phyloP scores from a whole-genome alignment of 73 alveolate species.

The Paraurostyla sp. region DNA sequence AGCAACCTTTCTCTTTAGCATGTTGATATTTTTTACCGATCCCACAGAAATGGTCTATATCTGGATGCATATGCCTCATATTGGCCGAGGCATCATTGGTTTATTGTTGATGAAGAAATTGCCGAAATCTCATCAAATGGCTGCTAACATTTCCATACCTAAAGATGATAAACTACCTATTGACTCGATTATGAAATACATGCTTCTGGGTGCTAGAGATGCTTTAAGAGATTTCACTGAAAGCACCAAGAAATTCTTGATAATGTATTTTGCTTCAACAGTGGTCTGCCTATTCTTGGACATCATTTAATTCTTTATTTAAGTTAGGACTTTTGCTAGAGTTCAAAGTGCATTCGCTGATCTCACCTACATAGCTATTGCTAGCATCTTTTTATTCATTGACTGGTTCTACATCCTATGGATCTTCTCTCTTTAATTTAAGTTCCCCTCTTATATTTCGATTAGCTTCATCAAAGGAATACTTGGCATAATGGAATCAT shows the following conservation, averaged over 20 bases:
- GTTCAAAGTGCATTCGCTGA: conserved; percentile 47
- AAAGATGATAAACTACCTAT: conserved; percentile 34
- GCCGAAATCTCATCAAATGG: conserved; percentile 53
- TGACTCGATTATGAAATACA: background rate
- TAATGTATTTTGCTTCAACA: background rate
- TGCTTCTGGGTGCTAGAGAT: conserved; percentile 45
- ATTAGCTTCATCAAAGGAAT: background rate
- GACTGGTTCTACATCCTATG: conserved; percentile 56
- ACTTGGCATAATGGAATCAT: conserved; percentile 31
- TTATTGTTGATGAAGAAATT: background rate
- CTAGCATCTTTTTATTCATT: conserved; percentile 18
- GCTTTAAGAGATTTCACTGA: conserved; percentile 33
- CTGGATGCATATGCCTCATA: conserved; percentile 41
- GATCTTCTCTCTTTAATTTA: conserved; percentile 6
- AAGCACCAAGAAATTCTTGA: conserved; percentile 13
- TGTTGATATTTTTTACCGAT: conserved; percentile 30
- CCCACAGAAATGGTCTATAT: conserved; percentile 53
- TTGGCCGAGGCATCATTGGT: conserved; percentile 2
- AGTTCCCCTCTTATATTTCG: conserved; percentile 13
- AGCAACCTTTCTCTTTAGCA: conserved; percentile 3
- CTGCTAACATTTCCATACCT: conserved; percentile 39
- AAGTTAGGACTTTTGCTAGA: conserved; percentile 5
- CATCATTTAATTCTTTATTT: background rate
- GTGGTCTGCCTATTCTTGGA: conserved; percentile 17
- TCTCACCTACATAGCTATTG: conserved; percentile 9